phyloP scores from a whole-genome alignment of 192 early-diverging fungal genomes.

The Gryganskiella cystojenkinii region DNA sequence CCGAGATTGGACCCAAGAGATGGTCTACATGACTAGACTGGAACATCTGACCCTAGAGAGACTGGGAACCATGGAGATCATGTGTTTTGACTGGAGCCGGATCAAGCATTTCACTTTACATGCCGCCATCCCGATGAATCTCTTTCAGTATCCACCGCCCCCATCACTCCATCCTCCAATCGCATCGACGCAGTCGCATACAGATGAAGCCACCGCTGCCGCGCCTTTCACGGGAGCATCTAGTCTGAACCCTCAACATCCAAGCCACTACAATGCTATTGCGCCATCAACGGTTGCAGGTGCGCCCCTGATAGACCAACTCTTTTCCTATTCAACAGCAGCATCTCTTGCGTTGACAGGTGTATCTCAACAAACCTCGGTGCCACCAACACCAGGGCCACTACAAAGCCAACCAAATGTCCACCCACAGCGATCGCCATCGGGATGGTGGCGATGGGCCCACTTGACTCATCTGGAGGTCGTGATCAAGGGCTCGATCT shows the following conservation, averaged over 20 bases:
- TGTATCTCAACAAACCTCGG: too few relatives aligned
- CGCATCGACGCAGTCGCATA: not conserved
- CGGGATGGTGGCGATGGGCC: conserved; percentile 23
- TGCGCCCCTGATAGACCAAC: not conserved
- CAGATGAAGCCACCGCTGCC: too few relatives aligned
- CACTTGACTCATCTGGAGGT: conserved; percentile 11
- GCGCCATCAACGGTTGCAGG: not conserved
- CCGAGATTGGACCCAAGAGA: conserved; percentile 14
- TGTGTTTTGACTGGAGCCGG: conserved; percentile 17
- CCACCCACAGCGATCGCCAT: not conserved
- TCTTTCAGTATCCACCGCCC: conserved; percentile 8
- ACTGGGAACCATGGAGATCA: conserved; percentile 6
- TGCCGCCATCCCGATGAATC: conserved; percentile 4
- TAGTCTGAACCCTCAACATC: too few relatives aligned
- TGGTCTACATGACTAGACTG: conserved; percentile 16
- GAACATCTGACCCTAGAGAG: conserved; percentile 15
- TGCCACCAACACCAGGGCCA: too few relatives aligned
- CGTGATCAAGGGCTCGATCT: not conserved
- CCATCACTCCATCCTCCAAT: not conserved
- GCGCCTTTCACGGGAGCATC: too few relatives aligned
- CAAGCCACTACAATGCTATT: not conserved
- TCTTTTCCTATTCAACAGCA: too few relatives aligned
- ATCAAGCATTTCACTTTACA: conserved; percentile 10
- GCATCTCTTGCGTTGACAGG: too few relatives aligned
- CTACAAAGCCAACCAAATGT: not conserved